A percentile compares a stretch with the other conserved stretches of the same genome.
Evolutionary conservation across 768 basidiomycete species (phyloP).

Genomic region (Serendipita sp.): DNA sequence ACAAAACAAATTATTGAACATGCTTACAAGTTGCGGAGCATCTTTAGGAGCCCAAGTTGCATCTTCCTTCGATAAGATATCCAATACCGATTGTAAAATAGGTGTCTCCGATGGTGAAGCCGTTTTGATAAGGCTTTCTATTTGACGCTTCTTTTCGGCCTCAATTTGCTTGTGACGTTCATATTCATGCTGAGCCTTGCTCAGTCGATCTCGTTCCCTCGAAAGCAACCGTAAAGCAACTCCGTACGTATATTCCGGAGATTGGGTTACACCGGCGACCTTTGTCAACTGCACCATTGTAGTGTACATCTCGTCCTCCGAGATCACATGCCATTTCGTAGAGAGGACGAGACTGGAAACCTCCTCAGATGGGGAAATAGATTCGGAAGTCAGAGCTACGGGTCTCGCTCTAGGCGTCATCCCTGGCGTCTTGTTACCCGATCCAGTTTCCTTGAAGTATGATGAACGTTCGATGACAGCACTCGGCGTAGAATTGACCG

Average conservation of each 20-base stretch:
- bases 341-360: conserved; percentile 36
- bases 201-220: conserved; percentile 33
- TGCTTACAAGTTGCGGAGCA: conserved; percentile 27
- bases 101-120: not conserved
- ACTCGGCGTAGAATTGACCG: conserved; percentile 1
- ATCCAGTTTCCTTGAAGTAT: not conserved
- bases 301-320: conserved; percentile 56
- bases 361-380: not conserved
- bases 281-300: conserved; percentile 35
- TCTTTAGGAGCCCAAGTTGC: conserved; percentile 34
- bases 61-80: conserved; percentile 25
- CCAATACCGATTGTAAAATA: not conserved
- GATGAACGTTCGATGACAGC: not conserved
- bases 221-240: conserved; percentile 12
- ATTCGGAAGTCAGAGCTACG: not conserved
- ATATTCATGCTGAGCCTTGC: conserved; percentile 22
- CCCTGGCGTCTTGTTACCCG: not conserved
- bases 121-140: not conserved
- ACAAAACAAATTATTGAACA: conserved; percentile 14
- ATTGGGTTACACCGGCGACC: not conserved
- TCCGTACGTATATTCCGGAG: conserved; percentile 11
- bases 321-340: conserved; percentile 63
- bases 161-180: not conserved
- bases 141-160: not conserved
- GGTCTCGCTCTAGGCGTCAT: conserved; percentile 2